Conservation (phyloP, 2,329 filamentous ascomycete species). For the Epichloe sibirici region DNA sequence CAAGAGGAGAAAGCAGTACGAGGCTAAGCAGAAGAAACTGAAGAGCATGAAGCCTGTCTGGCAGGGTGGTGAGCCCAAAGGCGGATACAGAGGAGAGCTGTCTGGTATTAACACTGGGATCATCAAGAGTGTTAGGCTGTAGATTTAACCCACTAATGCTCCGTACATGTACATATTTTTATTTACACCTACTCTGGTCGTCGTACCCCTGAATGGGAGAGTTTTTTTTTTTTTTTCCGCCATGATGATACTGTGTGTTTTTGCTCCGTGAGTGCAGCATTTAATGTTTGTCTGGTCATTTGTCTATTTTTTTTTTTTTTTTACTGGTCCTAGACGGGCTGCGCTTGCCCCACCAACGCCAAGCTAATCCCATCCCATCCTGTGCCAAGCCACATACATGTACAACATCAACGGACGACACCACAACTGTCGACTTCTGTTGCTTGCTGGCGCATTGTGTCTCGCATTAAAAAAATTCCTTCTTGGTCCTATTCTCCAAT, state of each 20-base stretch:
- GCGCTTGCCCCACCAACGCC: neutral
- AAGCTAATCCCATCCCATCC: neutral
- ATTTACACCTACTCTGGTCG: no score
- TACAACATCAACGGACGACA: neutral
- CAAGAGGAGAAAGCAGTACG: constrained; percentile 95
- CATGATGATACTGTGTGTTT: neutral
- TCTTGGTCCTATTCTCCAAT: neutral
- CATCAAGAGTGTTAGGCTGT: constrained; percentile 88
- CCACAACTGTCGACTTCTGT: neutral
- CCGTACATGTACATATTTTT: neutral
- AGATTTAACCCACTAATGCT: constrained; percentile 13
- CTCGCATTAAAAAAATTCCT: no score
- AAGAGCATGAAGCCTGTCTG: constrained; percentile 75
- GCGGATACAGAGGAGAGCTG: constrained; percentile 81
- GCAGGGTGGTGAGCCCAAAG: constrained; percentile 71
- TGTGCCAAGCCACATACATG: neutral
- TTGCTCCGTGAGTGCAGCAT: no score
- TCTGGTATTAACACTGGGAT: constrained; percentile 92
- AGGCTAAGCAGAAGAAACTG: constrained; percentile 96
- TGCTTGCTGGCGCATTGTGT: neutral
- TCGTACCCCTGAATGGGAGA: no score
- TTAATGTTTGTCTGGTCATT: neutral
- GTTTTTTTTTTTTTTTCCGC: no score
- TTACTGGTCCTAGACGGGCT: neutral
- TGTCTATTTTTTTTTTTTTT: neutral